phyloP scores from a whole-genome alignment of 345 rosid species.

The Aethionema arabicum region DNA sequence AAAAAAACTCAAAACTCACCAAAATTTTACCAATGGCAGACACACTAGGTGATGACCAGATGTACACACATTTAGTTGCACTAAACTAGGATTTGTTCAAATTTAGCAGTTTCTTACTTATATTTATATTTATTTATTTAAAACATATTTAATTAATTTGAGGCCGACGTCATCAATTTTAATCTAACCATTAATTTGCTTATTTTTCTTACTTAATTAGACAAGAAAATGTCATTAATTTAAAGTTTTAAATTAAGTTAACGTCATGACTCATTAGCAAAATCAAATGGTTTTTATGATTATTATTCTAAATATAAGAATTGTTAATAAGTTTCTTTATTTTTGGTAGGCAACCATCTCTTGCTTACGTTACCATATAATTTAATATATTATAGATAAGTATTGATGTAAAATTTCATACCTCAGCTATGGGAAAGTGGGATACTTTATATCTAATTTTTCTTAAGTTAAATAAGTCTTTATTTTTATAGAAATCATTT shows the following conservation, averaged over 20 bases:
- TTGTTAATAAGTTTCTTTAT: conserved; percentile 1
- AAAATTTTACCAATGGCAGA: too few relatives aligned
- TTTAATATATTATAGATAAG: not conserved
- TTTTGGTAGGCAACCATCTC: conserved; percentile 25
- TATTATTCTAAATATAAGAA: not conserved
- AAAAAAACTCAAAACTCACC: too few relatives aligned
- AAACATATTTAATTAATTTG: not conserved
- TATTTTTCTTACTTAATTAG: conserved; percentile 1
- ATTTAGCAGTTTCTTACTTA: too few relatives aligned
- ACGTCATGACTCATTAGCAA: conserved; percentile 16
- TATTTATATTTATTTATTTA: too few relatives aligned
- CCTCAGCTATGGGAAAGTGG: conserved; percentile 17
- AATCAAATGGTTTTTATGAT: not conserved
- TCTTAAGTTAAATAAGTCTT: too few relatives aligned
- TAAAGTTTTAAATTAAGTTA: too few relatives aligned
- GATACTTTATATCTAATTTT: not conserved
- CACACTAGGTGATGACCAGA: too few relatives aligned
- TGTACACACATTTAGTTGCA: too few relatives aligned
- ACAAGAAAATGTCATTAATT: not conserved
- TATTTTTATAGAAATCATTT: too few relatives aligned
- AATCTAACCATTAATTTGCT: not conserved
- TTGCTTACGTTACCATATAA: conserved; percentile 13
- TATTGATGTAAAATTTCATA: not conserved
- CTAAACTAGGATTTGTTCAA: too few relatives aligned
- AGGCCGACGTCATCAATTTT: not conserved